phyloP scores from a whole-genome alignment of 345 rosid genomes.

The Geranium brycei region DNA sequence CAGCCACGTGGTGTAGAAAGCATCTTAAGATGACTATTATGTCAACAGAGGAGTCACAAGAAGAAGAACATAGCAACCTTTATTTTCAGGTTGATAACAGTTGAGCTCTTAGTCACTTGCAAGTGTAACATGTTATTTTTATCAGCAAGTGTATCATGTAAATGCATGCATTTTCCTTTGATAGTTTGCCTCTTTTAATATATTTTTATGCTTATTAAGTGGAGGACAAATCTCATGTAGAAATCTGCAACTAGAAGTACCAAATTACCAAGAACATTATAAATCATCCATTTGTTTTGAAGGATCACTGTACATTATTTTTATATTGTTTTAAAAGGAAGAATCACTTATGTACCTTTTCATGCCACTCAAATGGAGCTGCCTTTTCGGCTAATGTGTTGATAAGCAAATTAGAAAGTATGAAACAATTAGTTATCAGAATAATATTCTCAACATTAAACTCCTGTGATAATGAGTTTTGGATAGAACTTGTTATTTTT shows the following conservation, averaged over 20 bases:
- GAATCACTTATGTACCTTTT: neutral
- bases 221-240: neutral
- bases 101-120: neutral
- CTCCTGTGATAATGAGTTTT: neutral
- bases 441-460: too few relatives aligned
- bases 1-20: conserved; percentile 67
- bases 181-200: neutral
- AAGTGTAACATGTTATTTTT: neutral
- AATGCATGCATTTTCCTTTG: neutral
- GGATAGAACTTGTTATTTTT: neutral
- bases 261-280: neutral
- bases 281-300: too few relatives aligned
- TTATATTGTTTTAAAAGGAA: neutral
- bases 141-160: too few relatives aligned
- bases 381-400: neutral
- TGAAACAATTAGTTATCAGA: neutral
- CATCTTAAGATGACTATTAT: conserved; percentile 73
- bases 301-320: too few relatives aligned
- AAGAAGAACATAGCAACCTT: conserved; percentile 55
- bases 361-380: neutral
- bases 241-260: neutral
- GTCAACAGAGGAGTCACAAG: conserved; percentile 77
- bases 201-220: neutral
- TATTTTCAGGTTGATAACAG: conserved; percentile 48
- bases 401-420: neutral